These are phyloP conservation scores for Fusarium hostae DNA, from an alignment of 2,329 filamentous ascomycete genomes.

Conservation along the genomic window DNA sequence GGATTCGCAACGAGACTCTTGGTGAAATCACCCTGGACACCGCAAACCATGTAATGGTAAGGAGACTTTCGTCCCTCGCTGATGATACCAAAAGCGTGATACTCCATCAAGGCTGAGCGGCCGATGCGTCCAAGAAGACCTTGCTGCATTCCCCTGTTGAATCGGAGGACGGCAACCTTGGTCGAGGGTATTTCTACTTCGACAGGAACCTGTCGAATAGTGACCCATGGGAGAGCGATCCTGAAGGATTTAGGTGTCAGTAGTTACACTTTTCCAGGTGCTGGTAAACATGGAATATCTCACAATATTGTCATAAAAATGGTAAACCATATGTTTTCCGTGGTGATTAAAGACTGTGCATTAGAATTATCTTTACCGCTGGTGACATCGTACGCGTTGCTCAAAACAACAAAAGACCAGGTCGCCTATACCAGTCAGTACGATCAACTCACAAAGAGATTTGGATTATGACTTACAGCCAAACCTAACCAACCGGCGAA, in stretches of 20 bases:
- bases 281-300: accelerated
- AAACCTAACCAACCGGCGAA: background rate
- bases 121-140: background rate
- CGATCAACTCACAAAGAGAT: accelerated
- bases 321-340: slow-evolving; percentile 1
- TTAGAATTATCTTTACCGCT: background rate
- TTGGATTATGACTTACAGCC: background rate
- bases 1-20: background rate
- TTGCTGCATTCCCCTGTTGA: slow-evolving; percentile 1
- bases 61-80: background rate
- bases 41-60: slow-evolving; percentile 6
- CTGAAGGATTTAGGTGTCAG: accelerated
- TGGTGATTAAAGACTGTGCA: accelerated
- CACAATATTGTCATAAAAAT: background rate
- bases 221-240: background rate
- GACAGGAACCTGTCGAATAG: background rate
- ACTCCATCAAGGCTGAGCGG: background rate
- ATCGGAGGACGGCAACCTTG: background rate
- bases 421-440: background rate
- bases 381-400: background rate
- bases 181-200: background rate
- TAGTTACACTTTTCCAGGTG: accelerated
- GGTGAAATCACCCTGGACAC: slow-evolving; percentile 4
- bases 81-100: slow-evolving; percentile 5
- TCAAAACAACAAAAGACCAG: background rate